Conservation (phyloP, 805 yeast species). For the Kazachstania viticola region DNA sequence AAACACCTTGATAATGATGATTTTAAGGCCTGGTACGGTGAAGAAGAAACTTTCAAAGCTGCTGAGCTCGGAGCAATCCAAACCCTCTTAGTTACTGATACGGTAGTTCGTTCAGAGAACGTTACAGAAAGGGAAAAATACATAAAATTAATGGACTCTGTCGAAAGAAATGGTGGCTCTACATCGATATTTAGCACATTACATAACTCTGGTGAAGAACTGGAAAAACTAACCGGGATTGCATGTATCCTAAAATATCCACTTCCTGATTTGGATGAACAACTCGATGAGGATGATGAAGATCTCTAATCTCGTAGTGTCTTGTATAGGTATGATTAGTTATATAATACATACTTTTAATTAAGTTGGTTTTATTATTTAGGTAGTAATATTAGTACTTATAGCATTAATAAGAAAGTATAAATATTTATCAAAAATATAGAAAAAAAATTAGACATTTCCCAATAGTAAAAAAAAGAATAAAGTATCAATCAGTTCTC, state of each 20-base stretch:
- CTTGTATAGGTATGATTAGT: too few relatives aligned
- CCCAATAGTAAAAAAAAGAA: too few relatives aligned
- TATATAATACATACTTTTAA: too few relatives aligned
- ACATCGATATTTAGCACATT: slow-evolving; percentile 70
- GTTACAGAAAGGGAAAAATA: slow-evolving; percentile 55
- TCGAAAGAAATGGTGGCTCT: slow-evolving; percentile 61
- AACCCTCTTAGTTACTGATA: slow-evolving; percentile 65
- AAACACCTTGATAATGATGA: slow-evolving; percentile 67
- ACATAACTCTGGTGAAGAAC: slow-evolving; percentile 83
- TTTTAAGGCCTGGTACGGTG: slow-evolving; percentile 88
- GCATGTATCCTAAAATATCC: slow-evolving; percentile 84
- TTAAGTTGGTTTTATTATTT: too few relatives aligned
- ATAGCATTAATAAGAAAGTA: too few relatives aligned
- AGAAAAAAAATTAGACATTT: too few relatives aligned
- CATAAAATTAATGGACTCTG: slow-evolving; percentile 55
- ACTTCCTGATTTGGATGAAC: slow-evolving; percentile 64
- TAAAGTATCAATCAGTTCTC: too few relatives aligned
- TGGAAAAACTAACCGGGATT: slow-evolving; percentile 80
- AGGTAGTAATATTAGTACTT: too few relatives aligned
- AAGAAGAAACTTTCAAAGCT: slow-evolving; percentile 64
- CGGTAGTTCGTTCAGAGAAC: slow-evolving; percentile 68
- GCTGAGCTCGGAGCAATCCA: slow-evolving; percentile 67
- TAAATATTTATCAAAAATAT: too few relatives aligned
- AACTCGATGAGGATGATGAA: slow-evolving; percentile 28
- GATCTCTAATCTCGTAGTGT: not conserved